Evolutionary conservation across 2,329 filamentous ascomycete genomes (phyloP), one percentile per base, ranked within the genome.

Genomic region (Aspergillus hiratsukae): DNA sequence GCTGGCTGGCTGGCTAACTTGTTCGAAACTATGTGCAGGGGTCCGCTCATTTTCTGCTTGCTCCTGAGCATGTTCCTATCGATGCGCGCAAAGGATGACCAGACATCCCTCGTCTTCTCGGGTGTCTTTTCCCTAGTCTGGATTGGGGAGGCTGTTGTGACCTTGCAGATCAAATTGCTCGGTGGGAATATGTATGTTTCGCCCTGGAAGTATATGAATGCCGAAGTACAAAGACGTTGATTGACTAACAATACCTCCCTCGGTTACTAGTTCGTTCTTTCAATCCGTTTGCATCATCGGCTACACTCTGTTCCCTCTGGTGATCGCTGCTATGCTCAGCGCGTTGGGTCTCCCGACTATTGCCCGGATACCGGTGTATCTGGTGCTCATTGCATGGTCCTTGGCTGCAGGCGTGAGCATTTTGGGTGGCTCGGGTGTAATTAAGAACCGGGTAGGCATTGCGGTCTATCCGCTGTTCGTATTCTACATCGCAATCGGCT

Each of bases 221-320:
- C 14, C 5, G 14, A 14, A 6, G 14, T 35, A 35, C 4, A 31
- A 11, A 31, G 29, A 14, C 29, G 4, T 11, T 31, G 3, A 48
- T 55, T 14, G 7, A 46, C 43, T 46, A 46, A 46, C 43, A 6
- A 4, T 14, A 14, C 4, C 9, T 5, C 27, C 40, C 40, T 8
- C 23, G 28, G 17, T 28, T n/a, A 67, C 51, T 71, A 97, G 93
- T 68, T 97, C 94, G 19, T 99, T 99, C 74, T 94, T 96, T 69
- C 94, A 99, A 75, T 96, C 91, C 56, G 85, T 99, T 64, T 97
- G 92, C 75, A 95, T 99, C 67, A 99, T 99, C 71, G 94, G 94
- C 48, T 99, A 99, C 76, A 99, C 94, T 1, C 84, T 99, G 55
- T 99, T 99, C 77, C 94, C 94, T 1, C 84, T 99, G 53, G 94